A percentile compares a stretch with the other conserved stretches of the same genome.
These are phyloP conservation scores for Leucocoprinus sp. DNA, from an alignment of 768 basidiomycete species.

Conservation along the genomic window DNA sequence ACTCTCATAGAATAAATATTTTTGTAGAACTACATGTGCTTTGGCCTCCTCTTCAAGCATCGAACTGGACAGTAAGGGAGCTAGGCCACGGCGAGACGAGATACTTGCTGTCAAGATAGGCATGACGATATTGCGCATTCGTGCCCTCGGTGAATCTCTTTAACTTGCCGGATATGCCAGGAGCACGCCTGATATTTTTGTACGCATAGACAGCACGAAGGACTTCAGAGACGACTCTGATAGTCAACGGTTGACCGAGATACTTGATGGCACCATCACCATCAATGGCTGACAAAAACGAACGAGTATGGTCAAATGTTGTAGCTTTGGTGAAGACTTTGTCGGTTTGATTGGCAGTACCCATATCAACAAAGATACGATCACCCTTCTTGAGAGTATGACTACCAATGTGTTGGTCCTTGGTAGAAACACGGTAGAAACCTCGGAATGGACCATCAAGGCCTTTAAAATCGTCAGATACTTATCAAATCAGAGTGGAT, in stretches of 20 bases:
- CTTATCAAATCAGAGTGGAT: background rate
- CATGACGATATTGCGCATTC: slow-evolving; percentile 40
- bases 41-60: slow-evolving; percentile 4
- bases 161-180: slow-evolving; percentile 58
- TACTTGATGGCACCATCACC: slow-evolving; percentile 36
- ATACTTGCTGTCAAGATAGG: slow-evolving; percentile 48
- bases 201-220: slow-evolving; percentile 58
- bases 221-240: slow-evolving; percentile 54
- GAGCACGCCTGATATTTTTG: slow-evolving; percentile 54
- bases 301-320: slow-evolving; percentile 35
- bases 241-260: slow-evolving; percentile 43
- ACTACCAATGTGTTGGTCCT: slow-evolving; percentile 35
- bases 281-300: slow-evolving; percentile 36
- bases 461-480: slow-evolving; percentile 30
- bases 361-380: slow-evolving; percentile 56
- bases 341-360: slow-evolving; percentile 41
- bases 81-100: slow-evolving; percentile 59
- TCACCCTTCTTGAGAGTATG: slow-evolving; percentile 38
- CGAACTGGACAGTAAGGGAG: slow-evolving; percentile 51
- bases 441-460: slow-evolving; percentile 69
- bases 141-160: slow-evolving; percentile 46
- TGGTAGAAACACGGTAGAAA: slow-evolving; percentile 49
- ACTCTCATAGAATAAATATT: no score
- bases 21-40: no score
- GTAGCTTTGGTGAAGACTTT: slow-evolving; percentile 43